Base-by-base conservation (phyloP, 2,329 filamentous ascomycete genomes). In the Xylaria sp. region DNA sequence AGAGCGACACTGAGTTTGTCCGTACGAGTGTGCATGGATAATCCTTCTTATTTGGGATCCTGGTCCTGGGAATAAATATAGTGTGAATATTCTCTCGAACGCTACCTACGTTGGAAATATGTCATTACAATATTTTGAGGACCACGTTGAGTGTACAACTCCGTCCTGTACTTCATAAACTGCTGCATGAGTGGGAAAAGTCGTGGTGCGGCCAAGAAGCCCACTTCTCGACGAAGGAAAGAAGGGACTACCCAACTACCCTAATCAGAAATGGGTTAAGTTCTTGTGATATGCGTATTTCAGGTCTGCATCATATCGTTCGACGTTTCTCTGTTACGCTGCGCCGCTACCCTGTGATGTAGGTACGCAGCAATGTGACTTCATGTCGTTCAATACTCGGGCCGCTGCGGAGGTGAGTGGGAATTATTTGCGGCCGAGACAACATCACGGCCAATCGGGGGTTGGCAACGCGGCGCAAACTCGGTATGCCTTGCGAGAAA, bases 11-110 rank as follows among this genome's bases (percentile, higher is more conserved):
- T 3, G 42, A 28, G 2, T 15, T 12, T 31, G 45, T 31, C 28
- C 9, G 28, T 31, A 31, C 9, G 28, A 9, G 25, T 2, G 5
- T 28, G 15, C 2, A 33, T 46, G 51, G 46, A 45, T n/a, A 11
- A 63, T 40, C 53, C 35, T 46, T 6, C 9, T 7, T 17, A 61
- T 64, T 64, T 64, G 57, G 47, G 54, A 64, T 61, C 15, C 33
- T 23, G n/a, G 33, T 21, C 35, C 37, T 35, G 46, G 5, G 42
- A 38, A 23, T 11, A 14, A 14, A 19, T 52, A 35, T 23, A 46
- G 35, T 54, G 52, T 42, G 25, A 50, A 52, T 45, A 14, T 28
- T 6, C 19, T 55, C 11, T 19, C 47, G 12, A 19, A 38, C 23
- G 49, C n/a, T 15, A 51, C 19, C 35, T 54, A 57, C 57, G 52